Base-by-base conservation (phyloP, 805 yeast genomes). In the Sugiyamaella americana region DNA sequence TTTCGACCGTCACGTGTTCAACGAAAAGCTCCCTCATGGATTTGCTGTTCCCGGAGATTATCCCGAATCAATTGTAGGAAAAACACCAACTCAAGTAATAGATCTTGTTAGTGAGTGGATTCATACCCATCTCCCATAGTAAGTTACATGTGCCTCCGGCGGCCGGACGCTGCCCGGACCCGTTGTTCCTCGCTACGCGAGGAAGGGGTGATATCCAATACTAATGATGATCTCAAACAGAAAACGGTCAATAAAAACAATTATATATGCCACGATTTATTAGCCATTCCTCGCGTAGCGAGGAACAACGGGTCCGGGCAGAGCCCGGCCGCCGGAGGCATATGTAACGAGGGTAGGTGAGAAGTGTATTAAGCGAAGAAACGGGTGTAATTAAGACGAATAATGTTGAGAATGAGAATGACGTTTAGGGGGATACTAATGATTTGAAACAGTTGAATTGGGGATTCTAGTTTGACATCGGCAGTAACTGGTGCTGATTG, bases 11-110 rank as follows among this genome's bases (percentile, higher is more conserved):
- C 52, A 37, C 50, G 41, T 47, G 18, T 47, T 38, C 34, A 37
- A 13, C 10, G 30, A 61, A 5, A 69, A 69, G 2, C 51, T 67
- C n/a, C 72, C 72, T 3, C 72, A 68, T 52, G 71, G 72, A 2
- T 68, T 68, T 57, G 69, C 67, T 2, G 68, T 68, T 23, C 64
- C 67, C 37, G 70, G 72, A 4, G 72, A 68, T 45, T 68, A 68
- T 47, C 57, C 65, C 2, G 61, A 59, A 5, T 50, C 53, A 46
- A 54, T 48, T 24, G 60, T 66, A 6, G 66, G 66, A 2, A 61
- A 66, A 37, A 48, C 55, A 8, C 70, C 70, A 24, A 41, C 55
- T 16, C 48, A 54, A 38, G 61, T 57, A 6, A 17, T 58, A 16
- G 49, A 47, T 26, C 26, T 42, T 8, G 52, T 53, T 13, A 26